phyloP scores from a whole-genome alignment of 202 grass and related monocot genomes.

The Schoenoplectus tabernaemontani region DNA sequence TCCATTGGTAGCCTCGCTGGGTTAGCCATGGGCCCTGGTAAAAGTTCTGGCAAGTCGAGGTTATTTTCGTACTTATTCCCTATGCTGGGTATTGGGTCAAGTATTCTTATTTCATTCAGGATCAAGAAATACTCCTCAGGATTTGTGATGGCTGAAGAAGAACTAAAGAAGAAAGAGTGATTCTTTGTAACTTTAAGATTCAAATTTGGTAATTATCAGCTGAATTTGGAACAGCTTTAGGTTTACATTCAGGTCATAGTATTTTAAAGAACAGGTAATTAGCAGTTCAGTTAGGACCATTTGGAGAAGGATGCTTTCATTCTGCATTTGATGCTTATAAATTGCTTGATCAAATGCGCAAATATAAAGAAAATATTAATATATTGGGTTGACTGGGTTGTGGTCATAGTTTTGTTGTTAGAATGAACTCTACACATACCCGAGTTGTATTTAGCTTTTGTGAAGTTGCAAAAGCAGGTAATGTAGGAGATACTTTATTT shows the following conservation, averaged over 20 bases:
- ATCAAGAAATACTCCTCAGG: conserved; percentile 85
- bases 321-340: not conserved
- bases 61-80: conserved; percentile 75
- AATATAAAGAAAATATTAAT: not conserved
- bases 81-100: conserved; percentile 66
- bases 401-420: not conserved
- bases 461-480: not conserved
- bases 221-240: not conserved
- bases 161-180: conserved; percentile 11
- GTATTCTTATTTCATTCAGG: conserved; percentile 85
- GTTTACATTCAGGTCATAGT: not conserved
- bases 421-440: not conserved
- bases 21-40: conserved; percentile 56
- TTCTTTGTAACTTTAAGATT: not conserved
- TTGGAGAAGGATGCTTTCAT: conserved; percentile 1
- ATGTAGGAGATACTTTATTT: not conserved
- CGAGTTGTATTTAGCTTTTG: not conserved
- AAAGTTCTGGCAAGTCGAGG: conserved; percentile 62
- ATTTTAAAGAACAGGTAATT: not conserved
- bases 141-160: conserved; percentile 47
- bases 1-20: conserved; percentile 89
- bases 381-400: not conserved
- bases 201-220: not conserved
- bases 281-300: not conserved
- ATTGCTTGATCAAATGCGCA: not conserved